Percentiles rank a stretch among this genome's conserved stretches.
Conservation (phyloP, 106 monocot genomes). For the Phalaenopsis aphrodite region DNA sequence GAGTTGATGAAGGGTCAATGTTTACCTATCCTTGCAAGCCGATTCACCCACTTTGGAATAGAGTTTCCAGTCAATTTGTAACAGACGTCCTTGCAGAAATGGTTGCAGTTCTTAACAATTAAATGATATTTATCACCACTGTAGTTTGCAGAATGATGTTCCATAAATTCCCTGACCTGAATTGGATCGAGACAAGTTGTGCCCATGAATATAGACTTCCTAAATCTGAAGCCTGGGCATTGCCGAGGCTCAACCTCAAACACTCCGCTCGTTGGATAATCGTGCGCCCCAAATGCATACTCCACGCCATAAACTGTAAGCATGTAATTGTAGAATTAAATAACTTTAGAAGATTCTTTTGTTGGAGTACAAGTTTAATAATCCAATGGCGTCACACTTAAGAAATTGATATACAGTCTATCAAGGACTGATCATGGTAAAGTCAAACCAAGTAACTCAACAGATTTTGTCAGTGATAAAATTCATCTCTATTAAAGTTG, state of each 20-base stretch:
- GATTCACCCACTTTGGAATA: constrained; percentile 88
- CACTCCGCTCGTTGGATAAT: constrained; percentile 78
- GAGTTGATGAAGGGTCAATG: background rate
- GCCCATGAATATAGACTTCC: constrained; percentile 81
- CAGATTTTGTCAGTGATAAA: background rate
- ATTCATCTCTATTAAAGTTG: background rate
- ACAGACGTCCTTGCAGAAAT: constrained; percentile 86
- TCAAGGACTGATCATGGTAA: background rate
- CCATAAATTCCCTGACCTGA: constrained; percentile 88
- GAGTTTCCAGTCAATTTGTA: constrained; percentile 74
- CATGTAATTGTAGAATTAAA: constrained; percentile 1
- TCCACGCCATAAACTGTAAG: constrained; percentile 78
- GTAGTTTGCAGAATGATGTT: constrained; percentile 63
- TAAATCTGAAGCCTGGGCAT: constrained; percentile 81
- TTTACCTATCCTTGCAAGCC: constrained; percentile 80
- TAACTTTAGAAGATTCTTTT: background rate
- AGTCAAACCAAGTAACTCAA: background rate
- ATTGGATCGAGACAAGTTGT: constrained; percentile 70
- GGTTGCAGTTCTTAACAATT: constrained; percentile 84
- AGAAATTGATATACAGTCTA: background rate
- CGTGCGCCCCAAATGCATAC: constrained; percentile 93
- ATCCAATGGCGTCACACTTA: background rate
- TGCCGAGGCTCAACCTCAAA: constrained; percentile 87
- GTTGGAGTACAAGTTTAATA: background rate
- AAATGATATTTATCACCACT: constrained; percentile 77